A percentile compares a stretch with the other conserved stretches of the same genome.
Evolutionary conservation across 1,284 basidiomycete species (phyloP).

Genomic region (Stygiomarasmius scandens): DNA sequence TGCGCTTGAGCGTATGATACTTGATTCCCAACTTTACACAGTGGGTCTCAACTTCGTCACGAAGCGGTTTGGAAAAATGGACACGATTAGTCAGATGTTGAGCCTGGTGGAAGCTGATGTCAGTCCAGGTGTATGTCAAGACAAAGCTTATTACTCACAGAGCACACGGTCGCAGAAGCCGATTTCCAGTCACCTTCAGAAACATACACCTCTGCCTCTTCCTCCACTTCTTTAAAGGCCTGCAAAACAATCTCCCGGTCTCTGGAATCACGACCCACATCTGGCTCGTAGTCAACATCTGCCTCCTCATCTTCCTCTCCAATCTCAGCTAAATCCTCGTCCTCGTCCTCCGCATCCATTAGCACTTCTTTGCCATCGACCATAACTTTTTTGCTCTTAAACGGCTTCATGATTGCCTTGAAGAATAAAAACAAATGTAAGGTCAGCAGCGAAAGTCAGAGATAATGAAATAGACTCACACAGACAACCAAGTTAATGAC

Average conservation of each 20-base stretch:
- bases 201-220: neutral
- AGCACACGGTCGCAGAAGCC: too few species aligned
- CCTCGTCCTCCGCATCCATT: neutral
- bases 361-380: neutral
- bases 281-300: neutral
- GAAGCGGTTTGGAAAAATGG: neutral
- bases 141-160: too few species aligned
- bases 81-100: neutral
- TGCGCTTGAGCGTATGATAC: slow-evolving; percentile 8
- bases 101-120: neutral
- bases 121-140: too few species aligned
- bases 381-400: neutral
- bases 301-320: neutral
- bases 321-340: neutral
- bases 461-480: too few species aligned
- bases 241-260: too few species aligned
- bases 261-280: too few species aligned
- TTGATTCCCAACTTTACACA: neutral
- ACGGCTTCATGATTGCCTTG: slow-evolving; percentile 9
- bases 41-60: neutral
- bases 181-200: neutral
- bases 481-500: slow-evolving; percentile 18
- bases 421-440: too few species aligned
- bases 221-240: neutral
- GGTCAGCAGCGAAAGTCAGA: too few species aligned